Conservation (phyloP, 176 grass and related monocot species). For the Avena sativa region DNA sequence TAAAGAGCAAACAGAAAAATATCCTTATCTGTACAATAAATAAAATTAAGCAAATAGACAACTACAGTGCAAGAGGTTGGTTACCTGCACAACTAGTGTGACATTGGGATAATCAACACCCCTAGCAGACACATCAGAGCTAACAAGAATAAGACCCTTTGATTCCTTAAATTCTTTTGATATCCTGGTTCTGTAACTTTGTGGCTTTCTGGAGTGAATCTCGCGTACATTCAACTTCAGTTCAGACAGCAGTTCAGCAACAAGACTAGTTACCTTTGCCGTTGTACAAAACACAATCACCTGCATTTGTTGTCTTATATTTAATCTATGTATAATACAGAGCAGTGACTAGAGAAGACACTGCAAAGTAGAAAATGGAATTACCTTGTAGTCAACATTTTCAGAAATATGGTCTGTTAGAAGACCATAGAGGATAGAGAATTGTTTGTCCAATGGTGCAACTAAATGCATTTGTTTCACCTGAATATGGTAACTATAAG, state of each 20-base stretch:
- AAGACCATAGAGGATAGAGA: constrained; percentile 82
- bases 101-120: constrained; percentile 99
- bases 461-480: constrained; percentile 96
- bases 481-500: constrained; percentile 58
- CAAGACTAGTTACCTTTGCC: constrained; percentile 89
- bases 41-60: constrained; percentile 26
- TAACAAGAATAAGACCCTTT: constrained; percentile 95
- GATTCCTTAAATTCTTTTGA: constrained; percentile 99
- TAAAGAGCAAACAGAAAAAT: constrained; percentile 6
- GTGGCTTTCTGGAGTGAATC: constrained; percentile 95
- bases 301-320: constrained; percentile 54
- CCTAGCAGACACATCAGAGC: constrained; percentile 93
- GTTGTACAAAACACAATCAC: constrained; percentile 99
- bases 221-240: constrained; percentile 90
- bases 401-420: constrained; percentile 89
- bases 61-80: constrained; percentile 2
- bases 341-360: neutral
- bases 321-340: constrained; percentile 9
- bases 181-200: constrained; percentile 93
- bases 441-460: constrained; percentile 89
- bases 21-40: constrained; percentile 15
- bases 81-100: constrained; percentile 97
- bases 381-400: constrained; percentile 94
- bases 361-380: constrained; percentile 27
- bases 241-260: constrained; percentile 81